Base-by-base conservation (phyloP, 441 rosid genomes). In the Dalechampia spathulata region DNA sequence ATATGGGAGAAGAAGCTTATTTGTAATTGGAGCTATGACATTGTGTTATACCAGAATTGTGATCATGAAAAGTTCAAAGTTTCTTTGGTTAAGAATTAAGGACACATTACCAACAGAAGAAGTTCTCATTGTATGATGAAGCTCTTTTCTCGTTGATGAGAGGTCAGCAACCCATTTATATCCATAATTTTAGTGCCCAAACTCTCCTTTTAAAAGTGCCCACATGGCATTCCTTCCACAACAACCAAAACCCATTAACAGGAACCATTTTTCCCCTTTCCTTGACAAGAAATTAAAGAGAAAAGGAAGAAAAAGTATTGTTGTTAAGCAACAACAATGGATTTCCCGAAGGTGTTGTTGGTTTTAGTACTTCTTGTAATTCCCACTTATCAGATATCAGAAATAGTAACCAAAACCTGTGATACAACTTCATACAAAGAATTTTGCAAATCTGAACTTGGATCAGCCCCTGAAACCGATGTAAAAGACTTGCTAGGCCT, bases 371-470 rank as follows among this genome's bases (percentile, higher is more conserved):
- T 46, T 52, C 23, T 54, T 4, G 25, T 38, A n/a, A 15, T 60
- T 7, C 54, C 14, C 1, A 23, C 30, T 12, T 0, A 11, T 26
- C 41, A 53, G 25, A 27, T 10, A 36, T 6, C 43, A 23, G 50
- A 62, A 27, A 15, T 66, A 5, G 36, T 71, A 36, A 48, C 36
- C 8, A 28, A 37, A 48, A 38, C 71, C 13, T 58, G 75, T 50
- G 55, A 39, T 6, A 17, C 23, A 16, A 58, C 68, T 34, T 36
- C 9, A 20, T 26, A 41, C 58, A 57, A 49, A 34, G 53, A 47
- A 11, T 17, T 48, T 2, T 61, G 75, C 51, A 57, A 5, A n/a
- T 30, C 61, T 2, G 25, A 39, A 3, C 39, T 71, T 4, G 30
- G 23, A 17, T 27, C 68, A 27, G 21, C 42, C 26, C 55, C 55